Percentiles rank a stretch among this genome's conserved stretches.
phyloP scores from a whole-genome alignment of 768 basidiomycete species.

The Termitomyces sp. region DNA sequence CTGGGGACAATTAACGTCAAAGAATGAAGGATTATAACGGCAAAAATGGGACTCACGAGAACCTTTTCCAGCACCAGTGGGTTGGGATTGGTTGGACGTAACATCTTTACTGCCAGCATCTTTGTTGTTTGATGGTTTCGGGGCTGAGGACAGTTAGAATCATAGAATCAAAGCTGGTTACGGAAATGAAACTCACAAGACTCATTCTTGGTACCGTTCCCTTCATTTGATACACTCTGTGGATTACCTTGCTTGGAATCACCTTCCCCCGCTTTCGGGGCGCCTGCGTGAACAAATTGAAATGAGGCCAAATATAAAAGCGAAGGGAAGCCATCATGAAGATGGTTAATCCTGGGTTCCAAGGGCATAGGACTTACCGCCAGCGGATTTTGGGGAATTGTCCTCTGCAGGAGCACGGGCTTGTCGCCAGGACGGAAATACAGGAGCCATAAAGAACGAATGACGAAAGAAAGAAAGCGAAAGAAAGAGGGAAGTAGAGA shows the following conservation, averaged over 20 bases:
- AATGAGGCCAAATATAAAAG: background rate
- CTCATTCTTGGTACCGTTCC: background rate
- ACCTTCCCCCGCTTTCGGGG: conserved; percentile 6
- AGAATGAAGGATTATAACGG: background rate
- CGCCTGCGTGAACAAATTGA: conserved; percentile 10
- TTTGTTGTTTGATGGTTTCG: background rate
- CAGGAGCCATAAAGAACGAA: conserved; percentile 20
- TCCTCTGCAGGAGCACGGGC: conserved; percentile 9
- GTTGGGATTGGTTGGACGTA: background rate
- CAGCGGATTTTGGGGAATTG: conserved; percentile 11
- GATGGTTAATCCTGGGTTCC: background rate
- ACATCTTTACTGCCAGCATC: background rate
- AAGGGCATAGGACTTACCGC: conserved; percentile 13
- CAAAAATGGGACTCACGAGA: background rate
- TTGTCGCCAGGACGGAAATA: conserved; percentile 21
- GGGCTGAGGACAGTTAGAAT: background rate
- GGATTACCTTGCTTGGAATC: conserved; percentile 1
- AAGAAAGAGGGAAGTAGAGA: conserved; percentile 9
- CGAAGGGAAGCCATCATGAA: background rate
- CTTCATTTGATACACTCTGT: background rate
- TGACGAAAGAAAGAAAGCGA: conserved; percentile 8
- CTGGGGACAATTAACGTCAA: background rate
- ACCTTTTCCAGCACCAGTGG: background rate
- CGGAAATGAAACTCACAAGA: background rate
- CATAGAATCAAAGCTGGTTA: background rate